Evolutionary conservation across 2,329 filamentous ascomycete genomes (phyloP).

Genomic region (Fusarium sp.): DNA sequence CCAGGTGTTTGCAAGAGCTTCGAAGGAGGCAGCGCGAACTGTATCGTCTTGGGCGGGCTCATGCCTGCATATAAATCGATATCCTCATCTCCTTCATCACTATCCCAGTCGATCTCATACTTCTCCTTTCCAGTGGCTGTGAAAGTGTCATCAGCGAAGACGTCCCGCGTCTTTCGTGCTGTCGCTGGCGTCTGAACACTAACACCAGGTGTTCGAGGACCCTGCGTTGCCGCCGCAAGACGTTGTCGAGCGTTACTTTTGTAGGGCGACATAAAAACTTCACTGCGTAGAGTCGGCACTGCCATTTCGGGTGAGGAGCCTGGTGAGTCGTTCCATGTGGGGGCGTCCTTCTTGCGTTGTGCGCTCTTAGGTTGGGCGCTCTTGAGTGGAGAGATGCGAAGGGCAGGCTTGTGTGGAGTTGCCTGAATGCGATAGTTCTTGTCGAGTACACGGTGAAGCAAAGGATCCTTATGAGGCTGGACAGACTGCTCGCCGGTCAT

Average conservation of each 20-base stretch:
- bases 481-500: slow-evolving; percentile 48
- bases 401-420: slow-evolving; percentile 75
- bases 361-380: slow-evolving; percentile 48
- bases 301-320: slow-evolving; percentile 81
- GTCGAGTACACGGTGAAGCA: slow-evolving; percentile 92
- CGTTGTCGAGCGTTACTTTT: slow-evolving; percentile 57
- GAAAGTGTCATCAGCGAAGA: slow-evolving; percentile 50
- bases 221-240: slow-evolving; percentile 54
- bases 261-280: slow-evolving; percentile 83
- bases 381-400: slow-evolving; percentile 59
- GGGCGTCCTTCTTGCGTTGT: slow-evolving; percentile 49
- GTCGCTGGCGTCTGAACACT: slow-evolving; percentile 81
- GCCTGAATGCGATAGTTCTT: slow-evolving; percentile 95
- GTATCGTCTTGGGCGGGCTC: slow-evolving; percentile 93
- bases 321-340: slow-evolving; percentile 66
- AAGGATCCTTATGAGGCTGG: slow-evolving; percentile 69
- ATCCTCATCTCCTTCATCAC: slow-evolving; percentile 75
- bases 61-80: slow-evolving; percentile 73
- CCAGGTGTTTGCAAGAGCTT: slow-evolving; percentile 83
- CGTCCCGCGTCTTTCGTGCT: slow-evolving; percentile 60
- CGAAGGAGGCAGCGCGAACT: slow-evolving; percentile 82
- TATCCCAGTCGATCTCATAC: slow-evolving; percentile 77
- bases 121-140: slow-evolving; percentile 45
- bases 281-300: slow-evolving; percentile 83
- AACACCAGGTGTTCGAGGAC: slow-evolving; percentile 79